Conservation (phyloP, 805 yeast genomes). For the Grigorovia humatica region DNA sequence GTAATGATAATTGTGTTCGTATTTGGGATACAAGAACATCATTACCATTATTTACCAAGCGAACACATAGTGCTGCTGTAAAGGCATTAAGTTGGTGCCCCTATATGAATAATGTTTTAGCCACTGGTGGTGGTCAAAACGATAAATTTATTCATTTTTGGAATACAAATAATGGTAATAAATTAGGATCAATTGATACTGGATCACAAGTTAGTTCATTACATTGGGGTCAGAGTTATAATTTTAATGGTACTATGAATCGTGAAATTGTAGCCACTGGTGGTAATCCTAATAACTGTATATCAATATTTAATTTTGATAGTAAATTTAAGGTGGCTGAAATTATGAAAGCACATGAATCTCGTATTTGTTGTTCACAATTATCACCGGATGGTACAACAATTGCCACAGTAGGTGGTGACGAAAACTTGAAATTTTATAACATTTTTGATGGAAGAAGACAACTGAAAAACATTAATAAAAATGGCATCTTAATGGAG, state of each 20-base stretch:
- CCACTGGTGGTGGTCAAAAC: slow-evolving; percentile 95
- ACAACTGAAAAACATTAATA: slow-evolving; percentile 29
- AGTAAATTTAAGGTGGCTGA: slow-evolving; percentile 81
- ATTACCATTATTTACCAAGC: slow-evolving; percentile 62
- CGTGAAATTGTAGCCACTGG: slow-evolving; percentile 85
- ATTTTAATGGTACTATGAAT: slow-evolving; percentile 20
- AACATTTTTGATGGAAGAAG: slow-evolving; percentile 60
- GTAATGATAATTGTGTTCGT: slow-evolving; percentile 86
- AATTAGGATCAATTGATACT: slow-evolving; percentile 78
- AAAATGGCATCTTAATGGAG: slow-evolving; percentile 13
- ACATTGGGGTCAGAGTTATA: slow-evolving; percentile 65
- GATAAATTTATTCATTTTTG: slow-evolving; percentile 87
- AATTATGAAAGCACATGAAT: slow-evolving; percentile 77
- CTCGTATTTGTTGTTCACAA: slow-evolving; percentile 73
- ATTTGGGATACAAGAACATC: slow-evolving; percentile 81
- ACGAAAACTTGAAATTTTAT: slow-evolving; percentile 93
- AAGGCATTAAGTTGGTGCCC: slow-evolving; percentile 96
- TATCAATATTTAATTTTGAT: slow-evolving; percentile 78
- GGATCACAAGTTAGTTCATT: slow-evolving; percentile 92
- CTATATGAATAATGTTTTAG: slow-evolving; percentile 64
- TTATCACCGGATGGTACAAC: slow-evolving; percentile 86
- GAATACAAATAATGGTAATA: slow-evolving; percentile 86
- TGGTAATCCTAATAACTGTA: slow-evolving; percentile 82
- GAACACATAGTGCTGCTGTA: slow-evolving; percentile 85
- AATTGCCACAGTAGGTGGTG: slow-evolving; percentile 90